These are phyloP conservation scores for Quambalaria eucalypti DNA, from an alignment of 1,284 basidiomycete species.

Conservation along the genomic window DNA sequence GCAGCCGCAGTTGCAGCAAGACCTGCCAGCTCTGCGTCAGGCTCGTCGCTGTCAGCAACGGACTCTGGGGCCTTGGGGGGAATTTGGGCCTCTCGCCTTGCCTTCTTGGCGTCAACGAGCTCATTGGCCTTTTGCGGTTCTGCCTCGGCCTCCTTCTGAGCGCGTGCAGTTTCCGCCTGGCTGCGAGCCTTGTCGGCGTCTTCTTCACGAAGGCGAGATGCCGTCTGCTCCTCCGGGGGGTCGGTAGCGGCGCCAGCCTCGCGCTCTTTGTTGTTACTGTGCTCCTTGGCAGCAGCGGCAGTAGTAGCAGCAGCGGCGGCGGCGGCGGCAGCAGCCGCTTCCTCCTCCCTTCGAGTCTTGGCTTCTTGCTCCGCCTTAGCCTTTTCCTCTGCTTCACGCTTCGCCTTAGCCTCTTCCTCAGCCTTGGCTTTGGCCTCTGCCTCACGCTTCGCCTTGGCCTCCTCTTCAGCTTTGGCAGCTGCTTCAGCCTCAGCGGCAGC, in stretches of 20 bases:
- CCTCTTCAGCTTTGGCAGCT: background rate
- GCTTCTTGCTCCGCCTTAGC: conserved; percentile 7
- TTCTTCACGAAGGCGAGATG: too few relatives aligned
- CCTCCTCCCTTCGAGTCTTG: background rate
- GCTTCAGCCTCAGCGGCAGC: background rate
- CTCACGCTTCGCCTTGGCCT: conserved; percentile 5
- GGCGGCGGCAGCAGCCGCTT: background rate
- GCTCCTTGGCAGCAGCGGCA: background rate
- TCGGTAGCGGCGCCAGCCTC: too few relatives aligned
- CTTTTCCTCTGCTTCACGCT: conserved; percentile 3
- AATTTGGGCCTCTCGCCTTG: background rate
- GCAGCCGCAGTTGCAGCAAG: background rate
- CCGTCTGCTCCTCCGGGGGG: too few relatives aligned
- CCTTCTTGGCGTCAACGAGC: background rate
- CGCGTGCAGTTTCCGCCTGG: background rate
- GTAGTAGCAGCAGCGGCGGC: conserved; percentile 1
- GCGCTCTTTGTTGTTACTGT: background rate
- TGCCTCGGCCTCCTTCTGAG: background rate
- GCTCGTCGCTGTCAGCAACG: background rate
- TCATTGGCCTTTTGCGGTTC: background rate
- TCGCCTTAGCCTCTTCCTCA: background rate
- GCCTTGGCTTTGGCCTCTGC: background rate
- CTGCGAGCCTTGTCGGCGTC: background rate
- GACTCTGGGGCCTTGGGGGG: background rate
- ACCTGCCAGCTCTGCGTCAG: background rate